Conservation (phyloP, 257 asterid species). For the Fraxinus quadrangulata region DNA sequence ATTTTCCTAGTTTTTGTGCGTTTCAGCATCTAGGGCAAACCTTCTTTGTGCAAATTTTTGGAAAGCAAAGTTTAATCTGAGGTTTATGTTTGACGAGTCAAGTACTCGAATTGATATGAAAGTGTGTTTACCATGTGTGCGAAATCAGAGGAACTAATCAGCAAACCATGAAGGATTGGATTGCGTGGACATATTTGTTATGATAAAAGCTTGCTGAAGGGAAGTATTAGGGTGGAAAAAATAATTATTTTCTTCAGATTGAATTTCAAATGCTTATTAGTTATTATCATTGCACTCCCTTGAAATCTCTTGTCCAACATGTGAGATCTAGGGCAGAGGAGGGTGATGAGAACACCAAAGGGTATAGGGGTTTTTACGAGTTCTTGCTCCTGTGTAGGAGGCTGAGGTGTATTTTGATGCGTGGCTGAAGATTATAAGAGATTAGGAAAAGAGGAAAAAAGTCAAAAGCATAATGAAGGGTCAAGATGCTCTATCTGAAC, state of each 20-base stretch:
- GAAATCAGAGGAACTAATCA: background rate
- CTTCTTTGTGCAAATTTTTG: background rate
- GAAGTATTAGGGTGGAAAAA: background rate
- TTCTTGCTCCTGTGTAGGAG: too few relatives aligned
- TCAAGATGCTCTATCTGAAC: too few relatives aligned
- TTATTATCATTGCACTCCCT: background rate
- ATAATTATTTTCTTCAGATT: background rate
- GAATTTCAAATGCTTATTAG: background rate
- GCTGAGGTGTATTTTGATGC: too few relatives aligned
- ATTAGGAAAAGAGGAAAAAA: background rate
- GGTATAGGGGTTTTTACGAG: background rate
- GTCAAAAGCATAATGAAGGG: too few relatives aligned
- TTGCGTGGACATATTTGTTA: background rate
- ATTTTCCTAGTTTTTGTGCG: background rate
- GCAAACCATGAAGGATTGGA: background rate
- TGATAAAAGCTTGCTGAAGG: background rate
- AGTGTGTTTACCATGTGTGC: background rate
- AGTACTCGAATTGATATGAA: background rate
- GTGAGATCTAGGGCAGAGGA: background rate
- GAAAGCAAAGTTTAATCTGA: background rate
- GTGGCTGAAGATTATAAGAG: background rate
- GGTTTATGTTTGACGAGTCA: background rate
- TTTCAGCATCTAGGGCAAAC: slow-evolving; percentile 3
- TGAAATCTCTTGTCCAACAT: background rate
- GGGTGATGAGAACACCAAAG: background rate